Evolutionary conservation across 208 protist genomes (phyloP), one percentile per base, ranked within the genome.

Genomic region (Trypanosoma vivax): DNA sequence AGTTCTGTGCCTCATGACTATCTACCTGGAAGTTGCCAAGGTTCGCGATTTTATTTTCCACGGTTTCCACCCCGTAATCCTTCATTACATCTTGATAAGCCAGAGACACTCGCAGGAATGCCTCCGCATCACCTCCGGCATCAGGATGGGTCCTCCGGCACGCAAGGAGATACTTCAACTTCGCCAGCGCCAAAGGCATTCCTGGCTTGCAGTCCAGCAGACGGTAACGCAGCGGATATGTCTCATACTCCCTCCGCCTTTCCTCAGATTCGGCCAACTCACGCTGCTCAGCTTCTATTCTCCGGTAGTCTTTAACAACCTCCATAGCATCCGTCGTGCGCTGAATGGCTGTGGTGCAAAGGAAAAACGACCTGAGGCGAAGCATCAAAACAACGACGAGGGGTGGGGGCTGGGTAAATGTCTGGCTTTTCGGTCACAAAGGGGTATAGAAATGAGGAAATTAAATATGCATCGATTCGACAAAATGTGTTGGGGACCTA

Each of bases 1-100:
- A 92, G 51, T 92, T 92, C 49, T 76, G 79, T 13, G 78, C 73
- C 39, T 88, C 84, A 23, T 79, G 67, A 24, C 74, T 50, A 45
- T 88, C 79, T 1, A 70, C 62, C 41, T 92, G 84, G 45, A 84
- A 86, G 62, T 92, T 92, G 0, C 84, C 84, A 11, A 92, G 40
- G 52, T 92, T 88, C 21, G 89, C 84, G 38, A 92, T 83, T 37
- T 84, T 60, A 52, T 89, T 89, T 55, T 89, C 79, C 0, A 88
- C 76, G 11, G 80, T 89, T 49, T 92, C 79, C 29, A 92, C 78
- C 27, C 84, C 84, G 60, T 88, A 89, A 54, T 92, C 84, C 59
- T 89, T 88, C 78, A 92, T 86, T 19, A 86, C 65, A 34, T 92
- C 80, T 48, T 92, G 80, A 48, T 92, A 92, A 1, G 84, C 84